Evolutionary conservation across 805 yeast species (phyloP), one percentile per base, ranked within the genome.

Genomic region (Ogataea naganishii): DNA sequence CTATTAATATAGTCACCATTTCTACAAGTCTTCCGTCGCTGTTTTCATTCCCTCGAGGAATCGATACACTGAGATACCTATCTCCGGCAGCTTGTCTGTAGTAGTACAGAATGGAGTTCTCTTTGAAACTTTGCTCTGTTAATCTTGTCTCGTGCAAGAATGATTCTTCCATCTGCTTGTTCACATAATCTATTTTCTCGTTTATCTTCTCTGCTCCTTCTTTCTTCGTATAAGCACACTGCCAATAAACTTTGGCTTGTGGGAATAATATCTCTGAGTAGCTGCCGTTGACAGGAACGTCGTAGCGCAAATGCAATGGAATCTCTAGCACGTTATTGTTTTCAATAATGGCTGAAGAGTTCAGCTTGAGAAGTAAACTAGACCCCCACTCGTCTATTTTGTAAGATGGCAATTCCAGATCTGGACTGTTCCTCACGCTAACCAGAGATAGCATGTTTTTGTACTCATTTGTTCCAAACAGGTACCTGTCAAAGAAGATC

Each of bases 221-320:
- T 14, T 25, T 7, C 16, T 27, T 27, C 4, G 11, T 10, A 10
- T 23, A 29, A 12, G 18, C 32, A 32, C 59, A 52, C 23, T 37
- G 35, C 55, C 54, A 53, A 31, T 45, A 53, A 6, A 52, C 23
- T 14, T 41, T 32, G 1, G 45, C 51, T 14, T 30, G 34, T 2
- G 56, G 48, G 7, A 44, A 14, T 15, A 19, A 16, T 6, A 38
- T 26, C 4, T 18, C 13, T 11, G 20, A 22, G n/a, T 18, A 18
- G 3, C 20, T 32, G 3, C 42, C 43, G 3, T 30, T 22, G 1
- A 11, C 10, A 3, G 60, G 60, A 14, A 32, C 35, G 1, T 46
- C 49, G 23, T 54, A 54, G 18, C 60, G 35, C 21, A 48, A 29
- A 41, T 54, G 60, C 28, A 54, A 30, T 3, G 59, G 59, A 9